Base-by-base conservation (phyloP, 2,329 filamentous ascomycete species). In the Furcasterigmium sp. region DNA sequence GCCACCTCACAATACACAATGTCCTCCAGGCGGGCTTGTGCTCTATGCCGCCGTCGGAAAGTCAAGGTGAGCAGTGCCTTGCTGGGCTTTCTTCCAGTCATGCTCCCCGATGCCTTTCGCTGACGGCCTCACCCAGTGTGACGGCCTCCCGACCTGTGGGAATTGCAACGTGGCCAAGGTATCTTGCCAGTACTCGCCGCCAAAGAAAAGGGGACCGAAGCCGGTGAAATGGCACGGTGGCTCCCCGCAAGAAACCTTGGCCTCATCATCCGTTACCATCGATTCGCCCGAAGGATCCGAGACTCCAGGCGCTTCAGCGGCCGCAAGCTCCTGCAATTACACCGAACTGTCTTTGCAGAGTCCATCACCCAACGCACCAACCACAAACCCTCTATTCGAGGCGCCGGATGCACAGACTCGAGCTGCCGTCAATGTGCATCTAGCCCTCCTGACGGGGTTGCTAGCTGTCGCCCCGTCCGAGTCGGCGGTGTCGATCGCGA, bases 81-180 rank as follows among this genome's bases (percentile, higher is more conserved):
- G n/a, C n/a, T n/a, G n/a, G n/a, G n/a, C n/a, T n/a, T n/a, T n/a
- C n/a, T n/a, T n/a, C n/a, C n/a, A n/a, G n/a, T n/a, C n/a, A n/a
- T n/a, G n/a, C n/a, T n/a, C n/a, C n/a, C n/a, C n/a, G n/a, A n/a
- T n/a, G n/a, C n/a, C n/a, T n/a, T n/a, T n/a, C n/a, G n/a, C n/a
- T n/a, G n/a, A n/a, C n/a, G n/a, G 15, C 35, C 19, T 37, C 19
- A 18, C 23, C 6, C 10, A 42, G 39, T 42, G 39, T 18, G 39
- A 42, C 18, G 21, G 39, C 20, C 14, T 42, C 20, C 39, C 39
- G 30, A 42, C 39, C 2, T 42, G 39, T 28, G 26, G 39, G 14
- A 36, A 36, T 30, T 42, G 39, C n/a, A 19, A 26, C 30, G 17
- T 14, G 11, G 20, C 30, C 23, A 14, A 36, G 39, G 13, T n/a